Percentiles rank a stretch among this genome's conserved stretches.
Conservation (phyloP, 495 filamentous ascomycete genomes). For the Podospora pseudoanserina region DNA sequence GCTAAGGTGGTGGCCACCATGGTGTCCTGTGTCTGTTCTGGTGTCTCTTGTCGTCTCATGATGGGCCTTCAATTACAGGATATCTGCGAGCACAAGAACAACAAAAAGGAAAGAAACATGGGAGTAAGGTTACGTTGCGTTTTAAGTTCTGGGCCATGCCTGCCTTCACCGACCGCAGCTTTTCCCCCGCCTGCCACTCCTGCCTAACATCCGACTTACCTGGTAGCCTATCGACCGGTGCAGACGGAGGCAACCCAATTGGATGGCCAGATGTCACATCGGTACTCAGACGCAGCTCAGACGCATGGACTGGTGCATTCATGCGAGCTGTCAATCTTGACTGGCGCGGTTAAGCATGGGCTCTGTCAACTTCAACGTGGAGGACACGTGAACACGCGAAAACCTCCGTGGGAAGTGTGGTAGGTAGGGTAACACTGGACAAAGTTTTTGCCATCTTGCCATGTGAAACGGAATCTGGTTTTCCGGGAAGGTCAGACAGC, state of each 20-base stretch:
- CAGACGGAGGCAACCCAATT: background rate
- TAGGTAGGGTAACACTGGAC: background rate
- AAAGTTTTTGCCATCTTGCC: background rate
- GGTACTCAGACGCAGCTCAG: background rate
- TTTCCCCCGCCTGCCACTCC: background rate
- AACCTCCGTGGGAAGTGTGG: background rate
- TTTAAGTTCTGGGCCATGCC: background rate
- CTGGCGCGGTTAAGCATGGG: background rate
- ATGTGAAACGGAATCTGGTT: background rate
- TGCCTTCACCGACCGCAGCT: background rate
- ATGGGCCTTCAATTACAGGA: background rate
- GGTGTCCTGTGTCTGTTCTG: background rate
- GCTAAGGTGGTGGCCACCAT: slow-evolving; percentile 9
- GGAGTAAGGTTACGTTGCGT: background rate
- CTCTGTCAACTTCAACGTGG: background rate
- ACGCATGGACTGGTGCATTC: background rate
- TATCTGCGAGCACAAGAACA: background rate
- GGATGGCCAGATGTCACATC: background rate
- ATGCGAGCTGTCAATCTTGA: background rate
- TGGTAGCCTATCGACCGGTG: background rate
- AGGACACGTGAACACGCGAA: background rate
- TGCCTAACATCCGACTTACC: background rate
- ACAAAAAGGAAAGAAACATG: too few relatives aligned
- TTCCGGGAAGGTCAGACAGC: background rate
- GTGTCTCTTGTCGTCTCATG: background rate